Percentiles rank a stretch among this genome's conserved stretches.
phyloP scores from a whole-genome alignment of 2,329 filamentous ascomycete genomes.

The Elsinoe batatas region DNA sequence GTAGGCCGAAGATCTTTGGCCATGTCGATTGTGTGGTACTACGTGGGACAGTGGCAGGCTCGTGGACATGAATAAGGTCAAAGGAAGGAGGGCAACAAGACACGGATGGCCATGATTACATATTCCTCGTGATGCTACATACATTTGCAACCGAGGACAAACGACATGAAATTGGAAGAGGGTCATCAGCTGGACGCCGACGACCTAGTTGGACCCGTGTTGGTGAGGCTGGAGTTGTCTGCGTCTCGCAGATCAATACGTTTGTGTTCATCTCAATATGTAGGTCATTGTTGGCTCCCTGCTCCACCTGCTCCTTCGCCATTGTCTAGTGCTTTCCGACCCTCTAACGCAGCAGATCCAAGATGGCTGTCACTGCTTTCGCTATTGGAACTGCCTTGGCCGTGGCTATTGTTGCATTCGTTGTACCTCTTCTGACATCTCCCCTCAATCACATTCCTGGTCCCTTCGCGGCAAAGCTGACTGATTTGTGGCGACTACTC shows the following conservation, averaged over 20 bases:
- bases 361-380: not conserved
- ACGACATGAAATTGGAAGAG: not conserved
- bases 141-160: not conserved
- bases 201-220: not conserved
- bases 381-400: not conserved
- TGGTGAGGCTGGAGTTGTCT: slow-evolving; percentile 4
- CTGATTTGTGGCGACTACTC: not conserved
- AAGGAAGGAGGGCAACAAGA: not conserved
- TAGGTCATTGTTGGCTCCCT: not conserved
- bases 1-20: not conserved
- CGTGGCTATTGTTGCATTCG: not conserved
- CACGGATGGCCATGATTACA: not conserved
- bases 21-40: not conserved
- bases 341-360: not conserved
- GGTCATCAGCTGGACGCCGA: not conserved
- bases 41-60: no score
- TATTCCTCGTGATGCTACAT: not conserved
- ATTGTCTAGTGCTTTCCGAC: not conserved
- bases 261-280: not conserved
- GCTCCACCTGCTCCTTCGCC: not conserved
- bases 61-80: not conserved
- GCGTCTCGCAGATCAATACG: not conserved
- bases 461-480: not conserved
- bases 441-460: slow-evolving; percentile 6
- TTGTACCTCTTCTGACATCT: not conserved